Percentiles rank a stretch among this genome's conserved stretches.
Conservation (phyloP, 257 asterid species). For the Jasminum sambac region DNA sequence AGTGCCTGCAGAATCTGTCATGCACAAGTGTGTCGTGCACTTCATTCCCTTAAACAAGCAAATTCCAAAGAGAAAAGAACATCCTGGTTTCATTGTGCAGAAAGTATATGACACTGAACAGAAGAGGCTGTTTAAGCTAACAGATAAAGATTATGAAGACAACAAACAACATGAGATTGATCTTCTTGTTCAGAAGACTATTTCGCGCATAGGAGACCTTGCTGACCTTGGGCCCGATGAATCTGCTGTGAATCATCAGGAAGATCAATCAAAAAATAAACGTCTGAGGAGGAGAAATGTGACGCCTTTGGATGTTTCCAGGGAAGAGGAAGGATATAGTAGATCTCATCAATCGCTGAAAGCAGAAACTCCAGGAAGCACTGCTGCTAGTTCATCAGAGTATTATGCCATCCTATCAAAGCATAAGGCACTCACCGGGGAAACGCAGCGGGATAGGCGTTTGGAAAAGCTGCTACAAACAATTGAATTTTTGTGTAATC, state of each 20-base stretch:
- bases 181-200: constrained; percentile 74
- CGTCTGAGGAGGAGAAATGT: constrained; percentile 59
- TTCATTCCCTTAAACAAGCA: constrained; percentile 75
- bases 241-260: constrained; percentile 50
- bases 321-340: constrained; percentile 54
- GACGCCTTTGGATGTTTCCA: constrained; percentile 64
- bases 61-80: constrained; percentile 68
- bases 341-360: constrained; percentile 46
- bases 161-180: constrained; percentile 71
- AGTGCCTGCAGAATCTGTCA: constrained; percentile 88
- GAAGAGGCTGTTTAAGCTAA: constrained; percentile 68
- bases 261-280: constrained; percentile 58
- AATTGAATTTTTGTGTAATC: constrained; percentile 51
- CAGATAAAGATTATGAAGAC: constrained; percentile 82
- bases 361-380: constrained; percentile 76
- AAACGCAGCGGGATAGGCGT: constrained; percentile 70
- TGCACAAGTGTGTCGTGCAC: constrained; percentile 89
- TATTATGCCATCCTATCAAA: constrained; percentile 44
- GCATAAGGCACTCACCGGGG: constrained; percentile 58
- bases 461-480: constrained; percentile 71
- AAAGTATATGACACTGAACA: constrained; percentile 73
- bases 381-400: constrained; percentile 50
- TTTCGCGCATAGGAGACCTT: constrained; percentile 59
- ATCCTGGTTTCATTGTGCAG: constrained; percentile 87
- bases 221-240: constrained; percentile 74